Conservation (phyloP, 139 green algal genomes). For the Micromonas pusilla region DNA sequence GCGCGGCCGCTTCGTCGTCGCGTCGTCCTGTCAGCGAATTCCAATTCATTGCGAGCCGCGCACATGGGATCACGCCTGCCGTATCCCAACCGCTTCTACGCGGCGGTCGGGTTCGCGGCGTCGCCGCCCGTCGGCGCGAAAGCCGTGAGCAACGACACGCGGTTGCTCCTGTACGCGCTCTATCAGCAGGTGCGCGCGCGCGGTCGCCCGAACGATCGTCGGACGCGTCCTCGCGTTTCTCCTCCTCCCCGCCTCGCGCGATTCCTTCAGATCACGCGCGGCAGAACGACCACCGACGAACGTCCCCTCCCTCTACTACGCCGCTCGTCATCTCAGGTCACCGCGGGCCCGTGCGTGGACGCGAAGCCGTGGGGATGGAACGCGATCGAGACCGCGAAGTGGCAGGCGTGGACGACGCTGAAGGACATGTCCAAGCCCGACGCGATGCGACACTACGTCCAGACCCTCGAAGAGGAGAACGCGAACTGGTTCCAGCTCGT, state of each 20-base stretch:
- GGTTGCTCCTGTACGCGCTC: constrained; percentile 16
- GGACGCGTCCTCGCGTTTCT: too few species aligned
- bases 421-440: background rate
- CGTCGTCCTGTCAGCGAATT: too few species aligned
- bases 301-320: background rate
- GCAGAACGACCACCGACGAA: background rate
- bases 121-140: background rate
- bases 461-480: constrained; percentile 20
- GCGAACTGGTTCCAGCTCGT: constrained; percentile 10
- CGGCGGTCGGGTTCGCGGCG: constrained; percentile 10
- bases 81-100: constrained; percentile 19
- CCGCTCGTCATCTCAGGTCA: background rate
- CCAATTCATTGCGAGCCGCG: too few species aligned
- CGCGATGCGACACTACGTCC: constrained; percentile 15
- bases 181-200: constrained; percentile 7
- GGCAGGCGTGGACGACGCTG: constrained; percentile 4
- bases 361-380: constrained; percentile 16
- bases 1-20: too few species aligned
- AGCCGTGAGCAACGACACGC: constrained; percentile 8
- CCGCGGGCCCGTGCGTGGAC: background rate
- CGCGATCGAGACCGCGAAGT: constrained; percentile 1
- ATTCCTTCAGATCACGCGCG: too few species aligned
- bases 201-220: too few species aligned
- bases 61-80: background rate
- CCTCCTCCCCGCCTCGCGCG: too few species aligned